Evolutionary conservation across 2,329 filamentous ascomycete species (phyloP).

Genomic region (Ceratocystis lukuohia): DNA sequence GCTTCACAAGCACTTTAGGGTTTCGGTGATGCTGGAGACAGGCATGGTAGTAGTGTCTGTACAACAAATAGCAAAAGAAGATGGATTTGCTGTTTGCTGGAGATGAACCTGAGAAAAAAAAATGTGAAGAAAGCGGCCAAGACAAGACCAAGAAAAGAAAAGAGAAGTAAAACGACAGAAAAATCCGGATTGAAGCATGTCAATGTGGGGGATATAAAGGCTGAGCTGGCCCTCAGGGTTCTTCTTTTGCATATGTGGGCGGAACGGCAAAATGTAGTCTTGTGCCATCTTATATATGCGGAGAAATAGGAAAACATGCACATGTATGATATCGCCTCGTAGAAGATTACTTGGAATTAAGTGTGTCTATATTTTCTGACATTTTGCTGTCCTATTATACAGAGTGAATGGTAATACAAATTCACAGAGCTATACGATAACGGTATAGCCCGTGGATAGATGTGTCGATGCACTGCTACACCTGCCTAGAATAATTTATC

Average conservation of each 20-base stretch:
- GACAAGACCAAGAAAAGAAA: background rate
- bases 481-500: background rate
- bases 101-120: background rate
- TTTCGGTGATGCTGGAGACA: background rate
- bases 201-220: background rate
- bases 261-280: background rate
- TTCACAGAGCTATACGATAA: background rate
- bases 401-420: background rate
- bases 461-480: background rate
- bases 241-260: background rate
- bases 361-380: background rate
- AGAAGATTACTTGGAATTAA: background rate
- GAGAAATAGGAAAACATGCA: background rate
- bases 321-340: background rate
- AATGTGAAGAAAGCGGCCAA: background rate
- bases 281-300: background rate
- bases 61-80: background rate
- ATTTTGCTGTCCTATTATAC: slow-evolving; percentile 8
- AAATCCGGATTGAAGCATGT: background rate
- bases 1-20: background rate
- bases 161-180: slow-evolving; percentile 6
- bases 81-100: background rate
- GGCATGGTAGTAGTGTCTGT: background rate
- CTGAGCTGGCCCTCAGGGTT: slow-evolving; percentile 9
- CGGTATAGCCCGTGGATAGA: background rate